These are phyloP conservation scores for Leccinum barrowsii DNA, from an alignment of 768 basidiomycete genomes.

Conservation along the genomic window DNA sequence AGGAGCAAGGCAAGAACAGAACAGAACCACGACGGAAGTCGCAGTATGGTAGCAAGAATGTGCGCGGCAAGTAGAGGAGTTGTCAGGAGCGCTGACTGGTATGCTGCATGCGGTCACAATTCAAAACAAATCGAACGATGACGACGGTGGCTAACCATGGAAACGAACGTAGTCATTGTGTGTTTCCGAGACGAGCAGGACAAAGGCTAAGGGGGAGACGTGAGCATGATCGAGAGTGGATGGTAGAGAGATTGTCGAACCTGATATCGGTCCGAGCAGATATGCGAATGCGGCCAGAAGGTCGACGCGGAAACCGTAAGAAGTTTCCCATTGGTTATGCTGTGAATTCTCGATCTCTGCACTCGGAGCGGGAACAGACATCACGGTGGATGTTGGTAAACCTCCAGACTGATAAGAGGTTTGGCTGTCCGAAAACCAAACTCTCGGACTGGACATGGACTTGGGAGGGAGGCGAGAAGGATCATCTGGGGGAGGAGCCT, in stretches of 20 bases:
- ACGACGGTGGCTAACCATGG: constrained; percentile 50
- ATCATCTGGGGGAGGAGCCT: constrained; percentile 63
- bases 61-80: constrained; percentile 57
- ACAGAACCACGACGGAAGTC: constrained; percentile 50
- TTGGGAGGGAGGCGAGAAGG: constrained; percentile 25
- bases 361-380: constrained; percentile 38
- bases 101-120: constrained; percentile 45
- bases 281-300: constrained; percentile 62
- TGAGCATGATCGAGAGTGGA: not conserved
- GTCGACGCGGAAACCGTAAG: constrained; percentile 64
- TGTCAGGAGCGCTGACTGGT: constrained; percentile 72
- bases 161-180: constrained; percentile 76
- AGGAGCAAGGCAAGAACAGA: constrained; percentile 47
- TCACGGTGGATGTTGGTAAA: constrained; percentile 48
- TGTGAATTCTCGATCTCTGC: constrained; percentile 38
- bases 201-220: constrained; percentile 42
- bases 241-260: constrained; percentile 36
- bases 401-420: constrained; percentile 71
- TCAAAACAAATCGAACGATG: constrained; percentile 4
- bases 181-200: constrained; percentile 69
- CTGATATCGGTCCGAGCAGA: constrained; percentile 67
- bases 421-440: constrained; percentile 51
- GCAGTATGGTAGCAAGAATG: constrained; percentile 51
- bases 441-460: constrained; percentile 30
- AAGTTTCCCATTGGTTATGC: constrained; percentile 67